Base-by-base conservation (phyloP, 2,329 filamentous ascomycete genomes). In the Paramyrothecium sp. region DNA sequence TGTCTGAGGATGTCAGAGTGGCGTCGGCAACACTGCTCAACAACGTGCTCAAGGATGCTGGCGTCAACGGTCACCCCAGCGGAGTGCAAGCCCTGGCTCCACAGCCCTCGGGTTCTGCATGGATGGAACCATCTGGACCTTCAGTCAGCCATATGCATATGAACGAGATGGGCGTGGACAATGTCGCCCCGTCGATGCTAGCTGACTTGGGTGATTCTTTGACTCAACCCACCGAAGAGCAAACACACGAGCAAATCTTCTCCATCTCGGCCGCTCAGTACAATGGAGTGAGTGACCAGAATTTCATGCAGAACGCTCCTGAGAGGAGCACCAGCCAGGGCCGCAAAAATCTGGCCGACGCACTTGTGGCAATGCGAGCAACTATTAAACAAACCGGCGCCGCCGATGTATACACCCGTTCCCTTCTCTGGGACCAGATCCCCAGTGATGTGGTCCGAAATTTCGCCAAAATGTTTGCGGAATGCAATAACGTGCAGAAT, bases 401-500 rank as follows among this genome's bases (percentile, higher is more conserved):
- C 51, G 90, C 93, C 57, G 92, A 97, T 67, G 91, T 97, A 47
- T 97, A 97, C 77, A 96, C 93, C 34, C 86, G 94, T 57, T 96
- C 92, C 61, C 82, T 98, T 60, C 86, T 98, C 57, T 97, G 92
- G 91, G 92, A 97, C 69, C 91, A 93, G 74, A 93, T 98, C 66
- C 93, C 95, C 16, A 84, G 87, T 65, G 92, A 98, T 63, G 92
- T 98, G 52, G 92, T 99, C 55, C 87, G 88, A 65, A 92, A 94
- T 72, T 98, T 98, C 79, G 91, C 90, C 67, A 90, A 91, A 75
- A 92, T 96, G 84, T 90, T 97, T 66, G 86, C 89, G 62, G 90
- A 95, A 69, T 89, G 84, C 75, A 88, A 82, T 74, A 78, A 75
- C 63, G 71, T 73, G 57, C 72, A 76, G 67, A 70, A 72, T 62